Evolutionary conservation across 306 rosid species (phyloP).

Genomic region (Casuarina equisetifolia): DNA sequence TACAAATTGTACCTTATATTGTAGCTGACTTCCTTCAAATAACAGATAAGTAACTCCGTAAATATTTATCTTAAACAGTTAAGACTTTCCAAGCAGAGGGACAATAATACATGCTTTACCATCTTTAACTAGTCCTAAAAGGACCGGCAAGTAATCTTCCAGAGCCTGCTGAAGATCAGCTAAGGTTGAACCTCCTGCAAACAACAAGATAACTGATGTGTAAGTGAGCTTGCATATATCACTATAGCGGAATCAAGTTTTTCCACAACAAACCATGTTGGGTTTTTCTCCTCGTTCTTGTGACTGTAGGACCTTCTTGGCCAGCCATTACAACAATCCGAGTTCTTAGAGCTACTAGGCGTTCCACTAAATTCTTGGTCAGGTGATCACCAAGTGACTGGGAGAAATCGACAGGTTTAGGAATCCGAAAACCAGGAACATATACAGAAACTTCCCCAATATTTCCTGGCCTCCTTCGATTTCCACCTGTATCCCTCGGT

Average conservation of each 20-base stretch:
- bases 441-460: slow-evolving; percentile 93
- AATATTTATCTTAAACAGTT: slow-evolving; percentile 27
- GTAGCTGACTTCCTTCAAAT: slow-evolving; percentile 86
- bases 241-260: slow-evolving; percentile 18
- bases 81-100: slow-evolving; percentile 18
- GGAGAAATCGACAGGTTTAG: slow-evolving; percentile 88
- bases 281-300: slow-evolving; percentile 88
- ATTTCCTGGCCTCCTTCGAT: slow-evolving; percentile 84
- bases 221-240: slow-evolving; percentile 19
- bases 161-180: slow-evolving; percentile 90
- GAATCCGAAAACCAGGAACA: slow-evolving; percentile 94
- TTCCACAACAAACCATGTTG: slow-evolving; percentile 73
- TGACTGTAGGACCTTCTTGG: slow-evolving; percentile 91
- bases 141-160: slow-evolving; percentile 90
- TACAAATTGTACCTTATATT: slow-evolving; percentile 74
- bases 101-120: slow-evolving; percentile 47
- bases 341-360: slow-evolving; percentile 82
- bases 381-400: slow-evolving; percentile 67
- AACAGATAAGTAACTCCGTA: slow-evolving; percentile 28
- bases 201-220: slow-evolving; percentile 32
- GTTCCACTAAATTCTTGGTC: slow-evolving; percentile 80
- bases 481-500: slow-evolving; percentile 73
- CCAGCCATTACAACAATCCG: slow-evolving; percentile 93
- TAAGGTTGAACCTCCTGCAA: slow-evolving; percentile 85
- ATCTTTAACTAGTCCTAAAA: slow-evolving; percentile 90